Base-by-base conservation (phyloP, 2,329 filamentous ascomycete genomes). In the Colletotrichum gloeosporioides region DNA sequence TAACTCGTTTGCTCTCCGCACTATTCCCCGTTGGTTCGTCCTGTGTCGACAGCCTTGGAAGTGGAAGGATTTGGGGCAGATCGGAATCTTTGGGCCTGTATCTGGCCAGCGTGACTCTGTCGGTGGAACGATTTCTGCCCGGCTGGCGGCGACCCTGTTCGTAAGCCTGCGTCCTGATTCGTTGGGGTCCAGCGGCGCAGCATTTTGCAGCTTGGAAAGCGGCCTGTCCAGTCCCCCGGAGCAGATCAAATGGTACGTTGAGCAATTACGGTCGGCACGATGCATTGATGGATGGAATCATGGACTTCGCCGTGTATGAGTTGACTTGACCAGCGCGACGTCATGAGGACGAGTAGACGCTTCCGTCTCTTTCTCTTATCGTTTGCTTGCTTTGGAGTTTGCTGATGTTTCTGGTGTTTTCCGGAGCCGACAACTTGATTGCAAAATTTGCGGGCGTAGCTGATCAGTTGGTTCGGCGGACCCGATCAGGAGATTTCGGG, bases 111-210 rank as follows among this genome's bases (percentile, higher is more conserved):
- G 69, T 76, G 73, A 65, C 69, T 64, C 39, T 63, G 57, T 34
- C 32, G 64, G 73, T 76, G 53, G 73, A 68, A 76, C 55, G 69
- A 73, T 73, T 63, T n/a, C 27, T 18, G 44, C 22, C 73, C 36
- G 63, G 69, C 13, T 25, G 34, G 55, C 34, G 57, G 68, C 68
- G 55, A 39, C 32, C 39, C 31, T 36, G 22, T 73, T 76, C 55
- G 69, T 76, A 49, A 69, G 69, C 73, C 27, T 15, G 39, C 15
- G 7, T 13, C 34, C 25, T 32, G 8, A 73, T 76, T 69, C 69
- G 73, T 57, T 16, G 18, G 34, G 16, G 5, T 5, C 16, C 7
- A 16, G 49, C 68, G 68, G 72, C 72, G 72, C 68, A 71, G 72
- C 68, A 71, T 5, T 16, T n/a, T 10, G 55, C 55, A 59, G 55